phyloP scores from a whole-genome alignment of 2,329 filamentous ascomycete species.

The Exophiala sideris region DNA sequence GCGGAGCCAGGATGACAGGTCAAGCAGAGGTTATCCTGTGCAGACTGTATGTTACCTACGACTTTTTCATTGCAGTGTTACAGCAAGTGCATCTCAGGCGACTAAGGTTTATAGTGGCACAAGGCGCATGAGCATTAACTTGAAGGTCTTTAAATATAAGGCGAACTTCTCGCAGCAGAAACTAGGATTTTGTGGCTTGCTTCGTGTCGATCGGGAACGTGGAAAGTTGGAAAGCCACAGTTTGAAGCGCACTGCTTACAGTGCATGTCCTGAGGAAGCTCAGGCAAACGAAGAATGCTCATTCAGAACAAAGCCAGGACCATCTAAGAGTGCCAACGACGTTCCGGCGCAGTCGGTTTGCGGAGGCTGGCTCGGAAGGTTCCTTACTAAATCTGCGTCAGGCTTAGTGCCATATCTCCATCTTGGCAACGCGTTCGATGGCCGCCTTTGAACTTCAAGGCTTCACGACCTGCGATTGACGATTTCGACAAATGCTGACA shows the following conservation, averaged over 20 bases:
- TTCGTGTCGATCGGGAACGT: too few species aligned
- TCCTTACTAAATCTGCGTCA: not conserved
- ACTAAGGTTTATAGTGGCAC: too few species aligned
- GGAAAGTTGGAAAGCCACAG: too few species aligned
- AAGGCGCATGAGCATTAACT: too few species aligned
- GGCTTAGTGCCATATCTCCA: slow-evolving; percentile 6
- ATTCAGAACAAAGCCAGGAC: too few species aligned
- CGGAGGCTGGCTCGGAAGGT: not conserved
- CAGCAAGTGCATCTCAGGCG: not conserved
- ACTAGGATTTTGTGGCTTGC: too few species aligned
- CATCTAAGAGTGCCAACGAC: too few species aligned
- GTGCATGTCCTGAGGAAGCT: not conserved
- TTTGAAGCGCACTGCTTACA: too few species aligned
- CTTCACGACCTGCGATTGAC: not conserved
- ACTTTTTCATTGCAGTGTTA: not conserved
- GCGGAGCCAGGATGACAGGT: slow-evolving; percentile 4
- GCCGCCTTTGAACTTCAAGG: slow-evolving; percentile 9
- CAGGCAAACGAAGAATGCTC: not conserved
- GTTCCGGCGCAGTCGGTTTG: not conserved
- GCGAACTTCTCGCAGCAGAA: too few species aligned
- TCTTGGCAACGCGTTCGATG: slow-evolving; percentile 10
- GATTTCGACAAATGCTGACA: not conserved
- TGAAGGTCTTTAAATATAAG: too few species aligned
- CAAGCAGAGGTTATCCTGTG: not conserved
- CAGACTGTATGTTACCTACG: not conserved